These are phyloP conservation scores for Fusarium concolor DNA, from an alignment of 2,329 filamentous ascomycete species.

Conservation along the genomic window DNA sequence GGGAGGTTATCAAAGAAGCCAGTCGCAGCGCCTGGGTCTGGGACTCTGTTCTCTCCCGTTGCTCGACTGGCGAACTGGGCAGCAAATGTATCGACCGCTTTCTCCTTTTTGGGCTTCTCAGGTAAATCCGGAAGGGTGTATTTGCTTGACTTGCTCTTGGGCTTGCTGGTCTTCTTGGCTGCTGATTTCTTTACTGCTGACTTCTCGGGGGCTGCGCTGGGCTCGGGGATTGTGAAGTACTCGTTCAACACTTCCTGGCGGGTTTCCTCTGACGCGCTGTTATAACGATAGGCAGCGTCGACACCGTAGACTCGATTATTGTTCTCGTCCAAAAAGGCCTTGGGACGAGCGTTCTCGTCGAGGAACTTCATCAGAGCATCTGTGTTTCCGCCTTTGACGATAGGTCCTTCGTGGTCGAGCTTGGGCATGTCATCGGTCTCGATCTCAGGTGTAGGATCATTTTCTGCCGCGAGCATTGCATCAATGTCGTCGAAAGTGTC, in stretches of 20 bases:
- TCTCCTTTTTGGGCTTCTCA: background rate
- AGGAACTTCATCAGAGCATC: constrained; percentile 9
- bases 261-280: background rate
- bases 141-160: background rate
- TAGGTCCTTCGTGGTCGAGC: background rate
- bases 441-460: background rate
- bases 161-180: background rate
- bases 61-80: constrained; percentile 11
- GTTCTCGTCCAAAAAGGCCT: background rate
- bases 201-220: background rate
- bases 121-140: background rate
- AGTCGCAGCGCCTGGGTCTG: background rate
- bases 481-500: constrained; percentile 15
- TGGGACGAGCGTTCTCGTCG: background rate
- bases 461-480: background rate
- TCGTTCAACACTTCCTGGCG: background rate
- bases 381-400: background rate
- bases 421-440: background rate
- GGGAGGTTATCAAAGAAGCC: constrained; percentile 19
- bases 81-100: constrained; percentile 3
- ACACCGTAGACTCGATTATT: background rate
- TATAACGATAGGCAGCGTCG: background rate
- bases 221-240: background rate
- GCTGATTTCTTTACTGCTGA: background rate
- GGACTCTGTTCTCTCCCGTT: constrained; percentile 3